Evolutionary conservation across 2,329 filamentous ascomycete species (phyloP).

Genomic region (Tolypocladium cylindrosporum): DNA sequence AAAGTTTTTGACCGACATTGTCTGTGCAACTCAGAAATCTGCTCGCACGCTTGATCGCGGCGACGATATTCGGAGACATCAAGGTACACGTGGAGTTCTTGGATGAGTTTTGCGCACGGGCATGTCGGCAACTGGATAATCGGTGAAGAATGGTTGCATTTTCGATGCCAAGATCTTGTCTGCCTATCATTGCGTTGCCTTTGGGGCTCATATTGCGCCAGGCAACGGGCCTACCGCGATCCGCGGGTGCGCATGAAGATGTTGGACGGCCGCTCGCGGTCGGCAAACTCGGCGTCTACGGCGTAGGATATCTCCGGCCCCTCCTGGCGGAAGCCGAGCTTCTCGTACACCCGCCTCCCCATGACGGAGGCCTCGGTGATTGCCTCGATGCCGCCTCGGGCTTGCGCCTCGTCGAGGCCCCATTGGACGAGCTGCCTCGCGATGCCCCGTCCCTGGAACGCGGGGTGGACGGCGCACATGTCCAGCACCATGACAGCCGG

Average conservation of each 20-base stretch:
- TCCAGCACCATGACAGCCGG: conserved; percentile 41
- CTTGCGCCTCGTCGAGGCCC: conserved; percentile 32
- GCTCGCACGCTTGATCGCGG: too few species aligned
- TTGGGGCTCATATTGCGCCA: too few species aligned
- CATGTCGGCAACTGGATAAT: background rate
- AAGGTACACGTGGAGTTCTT: background rate
- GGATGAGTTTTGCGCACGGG: background rate
- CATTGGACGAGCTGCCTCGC: conserved; percentile 34
- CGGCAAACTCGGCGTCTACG: conserved; percentile 31
- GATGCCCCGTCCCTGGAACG: conserved; percentile 39
- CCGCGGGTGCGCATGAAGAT: conserved; percentile 33
- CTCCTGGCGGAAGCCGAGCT: conserved; percentile 31
- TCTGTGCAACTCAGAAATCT: too few species aligned
- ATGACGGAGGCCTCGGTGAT: conserved; percentile 7
- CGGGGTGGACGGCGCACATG: conserved; percentile 41
- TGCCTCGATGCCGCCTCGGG: conserved; percentile 29
- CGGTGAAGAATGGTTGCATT: background rate
- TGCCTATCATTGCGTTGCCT: background rate
- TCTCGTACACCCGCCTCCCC: conserved; percentile 29
- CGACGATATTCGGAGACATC: background rate
- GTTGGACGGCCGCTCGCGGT: conserved; percentile 26
- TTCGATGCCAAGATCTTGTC: background rate
- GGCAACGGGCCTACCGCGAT: background rate
- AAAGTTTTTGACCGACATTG: too few species aligned
- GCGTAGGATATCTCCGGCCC: conserved; percentile 30